These are phyloP conservation scores for Xylariaceae sp. DNA, from an alignment of 2,329 filamentous ascomycete genomes.

Conservation along the genomic window DNA sequence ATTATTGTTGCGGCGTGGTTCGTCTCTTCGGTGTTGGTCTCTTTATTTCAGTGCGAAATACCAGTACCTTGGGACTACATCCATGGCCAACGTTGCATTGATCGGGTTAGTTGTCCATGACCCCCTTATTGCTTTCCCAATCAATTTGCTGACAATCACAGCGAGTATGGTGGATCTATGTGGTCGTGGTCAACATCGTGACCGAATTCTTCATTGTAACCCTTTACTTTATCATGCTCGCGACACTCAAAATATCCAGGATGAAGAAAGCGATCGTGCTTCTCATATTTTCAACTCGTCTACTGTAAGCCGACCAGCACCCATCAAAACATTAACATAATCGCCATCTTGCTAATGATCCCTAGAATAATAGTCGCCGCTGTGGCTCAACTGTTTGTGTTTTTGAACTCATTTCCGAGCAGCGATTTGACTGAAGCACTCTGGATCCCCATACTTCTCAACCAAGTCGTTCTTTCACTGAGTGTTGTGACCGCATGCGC, in stretches of 20 bases:
- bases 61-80: slow-evolving; percentile 23
- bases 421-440: slow-evolving; percentile 7
- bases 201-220: slow-evolving; percentile 15
- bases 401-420: slow-evolving; percentile 9
- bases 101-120: slow-evolving; percentile 12
- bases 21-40: slow-evolving; percentile 9
- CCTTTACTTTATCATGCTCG: slow-evolving; percentile 15
- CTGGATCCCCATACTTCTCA: slow-evolving; percentile 14
- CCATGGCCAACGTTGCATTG: slow-evolving; percentile 13
- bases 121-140: background rate
- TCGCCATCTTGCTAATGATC: background rate
- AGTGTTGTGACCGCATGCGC: slow-evolving; percentile 17
- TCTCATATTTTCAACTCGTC: slow-evolving; percentile 13
- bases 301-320: slow-evolving; percentile 9
- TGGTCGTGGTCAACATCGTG: slow-evolving; percentile 11
- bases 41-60: slow-evolving; percentile 20
- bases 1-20: slow-evolving; percentile 17
- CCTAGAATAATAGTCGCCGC: slow-evolving; percentile 11
- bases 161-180: slow-evolving; percentile 16
- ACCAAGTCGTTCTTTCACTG: slow-evolving; percentile 12
- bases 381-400: slow-evolving; percentile 12
- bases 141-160: background rate
- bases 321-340: no score
- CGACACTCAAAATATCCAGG: slow-evolving; percentile 12
- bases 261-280: slow-evolving; percentile 8